Percentiles rank a stretch among this genome's conserved stretches.
These are phyloP conservation scores for Clavaria fumosa DNA, from an alignment of 768 basidiomycete species.

Conservation along the genomic window DNA sequence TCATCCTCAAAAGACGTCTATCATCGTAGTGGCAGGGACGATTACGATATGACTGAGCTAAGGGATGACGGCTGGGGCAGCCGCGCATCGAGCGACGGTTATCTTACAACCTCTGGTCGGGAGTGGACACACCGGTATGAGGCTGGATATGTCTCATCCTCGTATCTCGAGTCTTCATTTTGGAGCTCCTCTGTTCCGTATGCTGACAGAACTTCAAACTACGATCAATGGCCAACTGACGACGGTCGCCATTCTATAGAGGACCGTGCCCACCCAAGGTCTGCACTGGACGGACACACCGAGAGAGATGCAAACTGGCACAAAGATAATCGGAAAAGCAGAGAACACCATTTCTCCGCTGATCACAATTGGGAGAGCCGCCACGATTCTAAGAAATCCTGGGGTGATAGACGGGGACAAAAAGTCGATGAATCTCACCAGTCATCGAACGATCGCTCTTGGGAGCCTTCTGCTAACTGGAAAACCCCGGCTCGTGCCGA, in stretches of 20 bases:
- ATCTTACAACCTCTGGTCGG: conserved; percentile 26
- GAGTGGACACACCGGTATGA: conserved; percentile 39
- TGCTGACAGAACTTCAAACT: conserved; percentile 24
- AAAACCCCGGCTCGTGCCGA: conserved; percentile 29
- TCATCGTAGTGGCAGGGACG: conserved; percentile 34
- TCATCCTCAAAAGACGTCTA: conserved; percentile 32
- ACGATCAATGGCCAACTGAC: conserved; percentile 29
- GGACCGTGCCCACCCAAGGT: conserved; percentile 22
- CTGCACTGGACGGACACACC: conserved; percentile 11
- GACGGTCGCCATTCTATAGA: conserved; percentile 21
- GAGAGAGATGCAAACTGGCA: conserved; percentile 26
- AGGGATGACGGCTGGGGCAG: conserved; percentile 33
- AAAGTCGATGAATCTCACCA: conserved; percentile 19
- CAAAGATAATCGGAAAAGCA: conserved; percentile 27
- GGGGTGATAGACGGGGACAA: conserved; percentile 19
- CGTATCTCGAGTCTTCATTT: conserved; percentile 31
- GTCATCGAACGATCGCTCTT: conserved; percentile 37
- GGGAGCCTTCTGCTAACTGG: conserved; percentile 65
- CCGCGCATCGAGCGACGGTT: conserved; percentile 23
- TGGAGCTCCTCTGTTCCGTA: conserved; percentile 25
- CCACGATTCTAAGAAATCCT: conserved; percentile 28
- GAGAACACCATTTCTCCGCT: conserved; percentile 24
- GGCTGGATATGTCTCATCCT: conserved; percentile 25
- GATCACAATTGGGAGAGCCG: too few species aligned
- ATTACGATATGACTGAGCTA: conserved; percentile 28